Evolutionary conservation across 768 basidiomycete species (phyloP).

Genomic region (Kwoniella sp.): DNA sequence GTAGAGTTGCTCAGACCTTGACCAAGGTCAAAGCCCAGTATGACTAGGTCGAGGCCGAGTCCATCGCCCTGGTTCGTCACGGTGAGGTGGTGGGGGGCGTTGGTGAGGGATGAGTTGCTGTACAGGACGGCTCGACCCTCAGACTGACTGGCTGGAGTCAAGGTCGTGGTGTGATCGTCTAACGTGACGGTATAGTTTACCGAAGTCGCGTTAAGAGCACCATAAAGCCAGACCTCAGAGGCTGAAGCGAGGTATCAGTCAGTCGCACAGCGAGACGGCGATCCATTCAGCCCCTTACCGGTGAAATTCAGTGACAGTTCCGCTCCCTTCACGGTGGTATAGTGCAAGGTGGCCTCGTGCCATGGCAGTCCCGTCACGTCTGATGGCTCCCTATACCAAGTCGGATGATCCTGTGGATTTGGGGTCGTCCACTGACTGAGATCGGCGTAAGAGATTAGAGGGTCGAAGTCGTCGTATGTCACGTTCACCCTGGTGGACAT

Average conservation of each 20-base stretch:
- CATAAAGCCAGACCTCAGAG: conserved; percentile 38
- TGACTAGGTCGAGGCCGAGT: conserved; percentile 38
- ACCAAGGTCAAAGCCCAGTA: conserved; percentile 30
- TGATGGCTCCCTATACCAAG: conserved; percentile 34
- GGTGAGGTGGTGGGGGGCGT: conserved; percentile 29
- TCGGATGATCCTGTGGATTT: conserved; percentile 44
- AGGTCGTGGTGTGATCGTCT: conserved; percentile 17
- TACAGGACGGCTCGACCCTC: conserved; percentile 26
- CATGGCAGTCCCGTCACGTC: conserved; percentile 39
- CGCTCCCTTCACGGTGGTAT: conserved; percentile 33
- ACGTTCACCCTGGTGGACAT: conserved; percentile 18
- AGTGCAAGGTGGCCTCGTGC: conserved; percentile 49
- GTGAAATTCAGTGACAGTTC: conserved; percentile 46
- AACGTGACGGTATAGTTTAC: conserved; percentile 33
- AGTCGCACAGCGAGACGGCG: background rate
- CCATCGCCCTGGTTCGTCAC: conserved; percentile 32
- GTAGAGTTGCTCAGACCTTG: conserved; percentile 41
- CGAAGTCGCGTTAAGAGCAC: conserved; percentile 24
- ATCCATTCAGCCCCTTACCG: conserved; percentile 15
- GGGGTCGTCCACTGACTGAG: conserved; percentile 46
- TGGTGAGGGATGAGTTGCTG: conserved; percentile 16
- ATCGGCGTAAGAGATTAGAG: conserved; percentile 35
- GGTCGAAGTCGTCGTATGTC: conserved; percentile 50
- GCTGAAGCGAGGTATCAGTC: conserved; percentile 19
- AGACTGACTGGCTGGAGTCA: background rate